Evolutionary conservation across 2,329 filamentous ascomycete genomes (phyloP).

Genomic region (Mariannaea sp.): DNA sequence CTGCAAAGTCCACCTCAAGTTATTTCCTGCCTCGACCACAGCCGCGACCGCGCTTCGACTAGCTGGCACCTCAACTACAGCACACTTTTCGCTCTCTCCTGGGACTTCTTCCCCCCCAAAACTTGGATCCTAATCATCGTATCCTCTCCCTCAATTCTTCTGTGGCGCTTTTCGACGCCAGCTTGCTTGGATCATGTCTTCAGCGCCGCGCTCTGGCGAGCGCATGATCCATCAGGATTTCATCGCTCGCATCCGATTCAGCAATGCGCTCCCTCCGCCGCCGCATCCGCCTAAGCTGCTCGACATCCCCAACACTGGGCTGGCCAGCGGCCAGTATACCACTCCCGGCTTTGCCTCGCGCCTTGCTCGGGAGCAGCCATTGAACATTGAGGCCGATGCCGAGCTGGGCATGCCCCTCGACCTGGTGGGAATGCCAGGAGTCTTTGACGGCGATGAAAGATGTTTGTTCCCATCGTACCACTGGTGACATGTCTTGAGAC

Average conservation of each 20-base stretch:
- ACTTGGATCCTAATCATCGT: not conserved
- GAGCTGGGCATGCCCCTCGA: conserved; percentile 98
- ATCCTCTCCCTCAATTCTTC: conserved; percentile 2
- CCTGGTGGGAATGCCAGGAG: conserved; percentile 88
- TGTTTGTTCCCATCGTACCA: conserved; percentile 62
- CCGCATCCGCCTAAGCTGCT: conserved; percentile 95
- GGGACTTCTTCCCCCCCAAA: not conserved
- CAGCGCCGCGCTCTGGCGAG: conserved; percentile 51
- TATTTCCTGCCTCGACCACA: conserved; percentile 30
- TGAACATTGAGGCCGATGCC: conserved; percentile 96
- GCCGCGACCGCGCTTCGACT: conserved; percentile 28
- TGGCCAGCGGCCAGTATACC: conserved; percentile 86
- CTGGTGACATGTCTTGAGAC: not conserved
- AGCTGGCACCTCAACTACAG: conserved; percentile 17
- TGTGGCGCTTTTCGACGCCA: conserved; percentile 21
- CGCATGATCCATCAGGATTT: conserved; percentile 88
- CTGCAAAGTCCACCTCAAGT: conserved; percentile 27
- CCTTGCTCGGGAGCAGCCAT: conserved; percentile 85
- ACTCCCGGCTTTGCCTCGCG: conserved; percentile 88
- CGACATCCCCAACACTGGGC: conserved; percentile 91
- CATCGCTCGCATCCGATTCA: conserved; percentile 93
- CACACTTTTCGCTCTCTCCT: conserved; percentile 10
- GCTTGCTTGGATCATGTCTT: conserved; percentile 27
- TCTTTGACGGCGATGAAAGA: conserved; percentile 94
- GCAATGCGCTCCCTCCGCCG: conserved; percentile 92